Evolutionary conservation across 2,329 filamentous ascomycete genomes (phyloP).

Genomic region (Berkeleyomyces basicola): DNA sequence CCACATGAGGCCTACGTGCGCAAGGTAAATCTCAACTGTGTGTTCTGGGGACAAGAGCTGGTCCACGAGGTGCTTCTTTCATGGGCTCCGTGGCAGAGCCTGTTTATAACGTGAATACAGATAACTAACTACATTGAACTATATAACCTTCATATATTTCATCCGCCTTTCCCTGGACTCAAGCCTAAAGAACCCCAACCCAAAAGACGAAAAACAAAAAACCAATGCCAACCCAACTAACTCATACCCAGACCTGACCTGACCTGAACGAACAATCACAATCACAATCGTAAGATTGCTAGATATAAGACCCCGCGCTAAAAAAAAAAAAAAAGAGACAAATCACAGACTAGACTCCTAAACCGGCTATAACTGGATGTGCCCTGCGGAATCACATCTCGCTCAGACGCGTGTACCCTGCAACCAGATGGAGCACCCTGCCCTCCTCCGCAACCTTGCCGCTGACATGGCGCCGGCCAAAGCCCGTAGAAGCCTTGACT

Average conservation of each 20-base stretch:
- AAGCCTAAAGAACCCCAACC: neutral
- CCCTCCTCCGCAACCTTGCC: constrained; percentile 62
- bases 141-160: neutral
- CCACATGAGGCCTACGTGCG: neutral
- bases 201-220: neutral
- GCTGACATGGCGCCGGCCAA: constrained; percentile 45
- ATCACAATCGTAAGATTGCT: neutral
- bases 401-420: neutral
- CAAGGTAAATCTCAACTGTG: neutral
- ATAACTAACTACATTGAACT: neutral
- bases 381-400: neutral
- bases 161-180: neutral
- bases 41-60: no score
- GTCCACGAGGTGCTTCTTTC: no score
- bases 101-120: no score
- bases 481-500: constrained; percentile 19
- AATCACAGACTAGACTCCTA: neutral
- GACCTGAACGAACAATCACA: neutral
- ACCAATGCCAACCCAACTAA: neutral
- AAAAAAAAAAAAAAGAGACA: neutral
- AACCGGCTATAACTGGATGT: neutral
- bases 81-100: no score
- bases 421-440: constrained; percentile 17
- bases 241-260: neutral
- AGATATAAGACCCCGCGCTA: neutral